Base-by-base conservation (phyloP, 140 eudicot genomes). In the Ambrosia hybrid region DNA sequence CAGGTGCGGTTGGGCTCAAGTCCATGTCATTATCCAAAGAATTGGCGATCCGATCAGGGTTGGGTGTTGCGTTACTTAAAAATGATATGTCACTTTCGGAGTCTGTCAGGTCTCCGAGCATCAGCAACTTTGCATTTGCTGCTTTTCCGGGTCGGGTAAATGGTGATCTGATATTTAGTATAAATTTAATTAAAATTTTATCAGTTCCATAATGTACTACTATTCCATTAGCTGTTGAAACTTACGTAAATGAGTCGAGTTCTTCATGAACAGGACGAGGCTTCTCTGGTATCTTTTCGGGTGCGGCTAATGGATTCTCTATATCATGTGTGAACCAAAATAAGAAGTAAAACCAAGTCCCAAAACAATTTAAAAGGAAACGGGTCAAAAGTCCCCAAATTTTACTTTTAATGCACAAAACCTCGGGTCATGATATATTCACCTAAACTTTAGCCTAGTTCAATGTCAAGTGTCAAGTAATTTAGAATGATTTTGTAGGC, bases 31-130 rank as follows among this genome's bases (percentile, higher is more conserved):
- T 83, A 38, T 71, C 71, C 72, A 57, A 15, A 38, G 78, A 38
- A 57, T 51, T 15, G 43, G 88, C 75, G 71, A 51, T 67, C 11
- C 59, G 87, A 73, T 84, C 92, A 16, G 73, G 68, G 74, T 87
- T 86, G 43, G 85, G 83, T 65, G 89, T 81, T 21, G 74, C 87
- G 14, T 88, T 63, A 55, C 95, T 80, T 13, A 87, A 73, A 57
- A 83, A 90, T 12, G 97, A 87, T 72, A 85, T 79, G 68, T 90
- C 97, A 5, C 88, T 74, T 16, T 86, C 96, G 0, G 72, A 53
- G 33, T 82, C 96, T 9, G 78, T 64, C 2, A 83, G 51, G 3
- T 87, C 89, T 15, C 70, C 80, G 43, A 60, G 64, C 58, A 55
- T 38, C 60, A 63, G 3, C 57, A 83, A 49, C 69, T 67, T 80